Evolutionary conservation across 768 basidiomycete genomes (phyloP).

Genomic region (Trichaptum fuscoviolaceum): DNA sequence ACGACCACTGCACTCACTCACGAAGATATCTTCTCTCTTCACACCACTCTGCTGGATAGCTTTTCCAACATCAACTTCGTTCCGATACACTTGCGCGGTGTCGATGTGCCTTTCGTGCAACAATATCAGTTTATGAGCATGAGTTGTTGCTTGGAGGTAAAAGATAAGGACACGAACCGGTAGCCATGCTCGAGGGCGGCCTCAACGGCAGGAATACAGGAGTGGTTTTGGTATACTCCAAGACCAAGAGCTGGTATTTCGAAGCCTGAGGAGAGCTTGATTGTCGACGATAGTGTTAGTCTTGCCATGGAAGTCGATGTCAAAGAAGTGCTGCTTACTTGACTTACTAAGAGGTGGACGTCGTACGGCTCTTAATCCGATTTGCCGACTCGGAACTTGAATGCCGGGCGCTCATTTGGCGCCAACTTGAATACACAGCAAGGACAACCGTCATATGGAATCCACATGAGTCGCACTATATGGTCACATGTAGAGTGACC

Average conservation of each 20-base stretch:
- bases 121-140: background rate
- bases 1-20: slow-evolving; percentile 33
- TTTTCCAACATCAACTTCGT: slow-evolving; percentile 38
- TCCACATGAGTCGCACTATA: no score
- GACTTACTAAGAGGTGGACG: no score
- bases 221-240: slow-evolving; percentile 66
- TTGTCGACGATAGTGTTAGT: slow-evolving; percentile 26
- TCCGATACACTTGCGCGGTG: slow-evolving; percentile 62
- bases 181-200: slow-evolving; percentile 68
- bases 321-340: no score
- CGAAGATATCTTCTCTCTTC: slow-evolving; percentile 41
- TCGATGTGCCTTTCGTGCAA: slow-evolving; percentile 54
- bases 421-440: no score
- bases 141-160: background rate
- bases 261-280: slow-evolving; percentile 39
- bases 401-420: no score
- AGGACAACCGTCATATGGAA: no score
- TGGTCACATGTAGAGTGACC: no score
- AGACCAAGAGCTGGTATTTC: slow-evolving; percentile 64
- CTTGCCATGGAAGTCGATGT: slow-evolving; percentile 7
- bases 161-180: slow-evolving; percentile 29
- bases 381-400: no score
- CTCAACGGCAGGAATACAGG: slow-evolving; percentile 46
- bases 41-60: slow-evolving; percentile 44
- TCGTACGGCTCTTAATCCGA: no score